These are phyloP conservation scores for Globisporangium rhizosaccharum DNA, from an alignment of 352 stramenopile species.

Conservation along the genomic window DNA sequence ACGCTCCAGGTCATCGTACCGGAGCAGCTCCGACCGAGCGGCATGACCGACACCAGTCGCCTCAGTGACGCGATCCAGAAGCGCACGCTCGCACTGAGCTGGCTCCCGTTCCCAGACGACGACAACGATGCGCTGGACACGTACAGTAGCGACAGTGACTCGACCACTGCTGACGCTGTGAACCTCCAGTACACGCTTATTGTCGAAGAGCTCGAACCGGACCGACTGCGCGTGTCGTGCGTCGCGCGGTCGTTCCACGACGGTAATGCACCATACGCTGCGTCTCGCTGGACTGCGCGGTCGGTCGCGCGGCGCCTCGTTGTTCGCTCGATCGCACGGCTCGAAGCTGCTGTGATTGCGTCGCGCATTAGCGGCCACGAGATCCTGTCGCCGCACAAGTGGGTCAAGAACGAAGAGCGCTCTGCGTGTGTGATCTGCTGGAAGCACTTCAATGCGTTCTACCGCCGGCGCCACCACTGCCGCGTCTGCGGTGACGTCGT, in stretches of 20 bases:
- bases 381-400: conserved; percentile 42
- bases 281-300: conserved; percentile 25
- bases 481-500: conserved; percentile 62
- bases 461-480: conserved; percentile 56
- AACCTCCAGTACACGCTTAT: conserved; percentile 63
- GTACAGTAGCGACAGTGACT: neutral
- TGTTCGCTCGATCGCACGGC: conserved; percentile 33
- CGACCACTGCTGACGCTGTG: conserved; percentile 22
- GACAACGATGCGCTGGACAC: conserved; percentile 5
- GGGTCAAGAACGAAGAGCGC: conserved; percentile 61
- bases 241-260: conserved; percentile 56
- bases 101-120: conserved; percentile 41
- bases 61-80: conserved; percentile 49
- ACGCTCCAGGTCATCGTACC: conserved; percentile 54
- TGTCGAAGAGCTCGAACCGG: conserved; percentile 45
- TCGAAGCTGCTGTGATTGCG: conserved; percentile 43
- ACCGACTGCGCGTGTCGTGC: conserved; percentile 46
- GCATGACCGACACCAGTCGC: conserved; percentile 8
- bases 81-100: conserved; percentile 49
- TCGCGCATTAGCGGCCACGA: conserved; percentile 39
- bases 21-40: conserved; percentile 25
- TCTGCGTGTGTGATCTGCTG: conserved; percentile 52
- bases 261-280: conserved; percentile 20
- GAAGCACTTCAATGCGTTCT: conserved; percentile 57
- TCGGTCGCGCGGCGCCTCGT: conserved; percentile 43